These are phyloP conservation scores for Cladobotryum protrusum DNA, from an alignment of 2,329 filamentous ascomycete species.

Conservation along the genomic window DNA sequence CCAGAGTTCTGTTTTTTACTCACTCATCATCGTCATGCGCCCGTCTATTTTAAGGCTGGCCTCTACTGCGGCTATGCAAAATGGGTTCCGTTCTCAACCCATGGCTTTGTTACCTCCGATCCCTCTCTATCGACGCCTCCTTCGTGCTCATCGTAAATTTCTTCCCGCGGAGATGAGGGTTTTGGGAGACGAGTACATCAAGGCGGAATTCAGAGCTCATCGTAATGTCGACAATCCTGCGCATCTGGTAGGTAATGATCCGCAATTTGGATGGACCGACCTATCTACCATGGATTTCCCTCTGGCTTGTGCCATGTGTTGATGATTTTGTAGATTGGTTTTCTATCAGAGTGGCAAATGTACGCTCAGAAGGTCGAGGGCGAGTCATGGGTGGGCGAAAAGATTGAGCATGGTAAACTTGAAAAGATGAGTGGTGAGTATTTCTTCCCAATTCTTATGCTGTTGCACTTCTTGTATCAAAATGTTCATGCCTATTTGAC, in stretches of 20 bases:
- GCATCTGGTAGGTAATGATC: constrained; percentile 62
- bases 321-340: constrained; percentile 63
- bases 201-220: constrained; percentile 85
- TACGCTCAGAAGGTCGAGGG: constrained; percentile 92
- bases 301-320: no score
- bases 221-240: constrained; percentile 79
- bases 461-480: constrained; percentile 1
- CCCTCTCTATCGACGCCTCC: constrained; percentile 78
- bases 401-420: constrained; percentile 74
- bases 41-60: constrained; percentile 24
- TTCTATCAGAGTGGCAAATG: constrained; percentile 91
- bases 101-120: constrained; percentile 80
- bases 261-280: not conserved
- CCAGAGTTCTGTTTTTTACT: constrained; percentile 16
- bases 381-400: constrained; percentile 76
- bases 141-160: constrained; percentile 78
- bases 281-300: not conserved
- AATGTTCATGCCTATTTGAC: not conserved
- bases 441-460: not conserved
- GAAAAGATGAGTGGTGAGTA: constrained; percentile 87
- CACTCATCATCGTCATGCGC: constrained; percentile 1
- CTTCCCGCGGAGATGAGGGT: constrained; percentile 69
- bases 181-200: constrained; percentile 88
- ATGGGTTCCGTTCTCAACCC: constrained; percentile 31
- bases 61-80: constrained; percentile 28